Percentiles rank a stretch among this genome's conserved stretches.
These are phyloP conservation scores for Epichloe typhina DNA, from an alignment of 2,329 filamentous ascomycete species.

Conservation along the genomic window DNA sequence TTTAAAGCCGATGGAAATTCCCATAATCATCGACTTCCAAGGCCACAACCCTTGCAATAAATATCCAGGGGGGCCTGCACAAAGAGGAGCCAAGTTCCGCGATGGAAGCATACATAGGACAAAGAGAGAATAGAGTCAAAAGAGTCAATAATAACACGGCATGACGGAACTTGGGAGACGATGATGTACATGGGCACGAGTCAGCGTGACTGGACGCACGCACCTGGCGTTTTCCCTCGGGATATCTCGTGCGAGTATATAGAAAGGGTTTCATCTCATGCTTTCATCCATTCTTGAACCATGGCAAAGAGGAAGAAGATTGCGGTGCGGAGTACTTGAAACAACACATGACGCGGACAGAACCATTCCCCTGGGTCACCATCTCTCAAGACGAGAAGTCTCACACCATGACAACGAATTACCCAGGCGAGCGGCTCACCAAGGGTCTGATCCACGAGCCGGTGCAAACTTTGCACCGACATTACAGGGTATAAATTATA, in stretches of 20 bases:
- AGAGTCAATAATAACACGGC: background rate
- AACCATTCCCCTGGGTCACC: conserved; percentile 1
- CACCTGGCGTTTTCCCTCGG: background rate
- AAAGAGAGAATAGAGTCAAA: background rate
- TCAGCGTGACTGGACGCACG: background rate
- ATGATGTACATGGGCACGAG: background rate
- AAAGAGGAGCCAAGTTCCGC: background rate
- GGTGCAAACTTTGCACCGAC: too few species aligned
- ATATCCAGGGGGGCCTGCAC: background rate
- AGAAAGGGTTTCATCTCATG: too few species aligned
- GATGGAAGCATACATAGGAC: background rate
- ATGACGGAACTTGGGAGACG: background rate
- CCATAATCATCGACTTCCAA: background rate
- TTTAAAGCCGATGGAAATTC: background rate
- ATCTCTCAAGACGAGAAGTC: background rate
- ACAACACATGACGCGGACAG: background rate
- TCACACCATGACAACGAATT: background rate
- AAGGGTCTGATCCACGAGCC: too few species aligned
- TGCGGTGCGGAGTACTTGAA: too few species aligned
- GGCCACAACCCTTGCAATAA: background rate
- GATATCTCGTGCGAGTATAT: too few species aligned
- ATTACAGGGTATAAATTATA: too few species aligned
- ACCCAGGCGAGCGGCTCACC: background rate
- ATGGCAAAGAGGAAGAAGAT: too few species aligned
- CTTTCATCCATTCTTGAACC: too few species aligned